Conservation (phyloP, 2,329 filamentous ascomycete species). For the Drechmeria coniospora region DNA sequence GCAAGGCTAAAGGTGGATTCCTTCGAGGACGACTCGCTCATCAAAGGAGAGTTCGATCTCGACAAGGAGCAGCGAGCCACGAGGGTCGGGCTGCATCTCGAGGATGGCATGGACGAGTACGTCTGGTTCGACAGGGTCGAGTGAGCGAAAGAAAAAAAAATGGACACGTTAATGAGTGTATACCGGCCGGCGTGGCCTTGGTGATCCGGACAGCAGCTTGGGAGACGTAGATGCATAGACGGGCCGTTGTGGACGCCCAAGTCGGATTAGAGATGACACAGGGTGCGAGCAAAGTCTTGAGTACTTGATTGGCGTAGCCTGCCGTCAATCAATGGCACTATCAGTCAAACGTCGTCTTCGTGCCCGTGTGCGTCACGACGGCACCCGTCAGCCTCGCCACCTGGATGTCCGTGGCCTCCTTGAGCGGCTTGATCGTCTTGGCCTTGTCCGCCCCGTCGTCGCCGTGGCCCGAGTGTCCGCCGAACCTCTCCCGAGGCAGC, state of each 20-base stretch:
- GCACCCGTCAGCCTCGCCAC: slow-evolving; percentile 57
- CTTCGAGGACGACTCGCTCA: neutral
- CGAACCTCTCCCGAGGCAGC: slow-evolving; percentile 19
- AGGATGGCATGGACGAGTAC: slow-evolving; percentile 2
- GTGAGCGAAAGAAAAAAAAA: too few relatives aligned
- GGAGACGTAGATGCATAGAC: too few relatives aligned
- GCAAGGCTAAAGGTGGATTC: slow-evolving; percentile 1
- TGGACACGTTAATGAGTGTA: too few relatives aligned
- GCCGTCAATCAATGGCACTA: neutral
- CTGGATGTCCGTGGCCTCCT: slow-evolving; percentile 29
- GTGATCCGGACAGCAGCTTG: too few relatives aligned
- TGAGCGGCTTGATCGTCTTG: slow-evolving; percentile 22
- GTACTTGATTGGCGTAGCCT: too few relatives aligned
- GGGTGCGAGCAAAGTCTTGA: too few relatives aligned
- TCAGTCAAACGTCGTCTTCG: slow-evolving; percentile 68
- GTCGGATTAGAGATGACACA: too few relatives aligned
- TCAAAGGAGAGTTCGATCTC: slow-evolving; percentile 3
- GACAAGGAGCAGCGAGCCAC: slow-evolving; percentile 2
- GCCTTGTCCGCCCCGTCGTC: slow-evolving; percentile 14
- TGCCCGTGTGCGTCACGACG: slow-evolving; percentile 64
- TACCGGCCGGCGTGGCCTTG: too few relatives aligned
- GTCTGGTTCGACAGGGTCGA: slow-evolving; percentile 3
- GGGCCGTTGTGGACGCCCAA: too few relatives aligned
- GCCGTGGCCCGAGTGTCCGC: slow-evolving; percentile 12
- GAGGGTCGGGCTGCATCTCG: slow-evolving; percentile 2